A percentile compares a stretch with the other conserved stretches of the same genome.
Conservation (phyloP, 2,329 filamentous ascomycete species). For the Fusarium virguliforme region DNA sequence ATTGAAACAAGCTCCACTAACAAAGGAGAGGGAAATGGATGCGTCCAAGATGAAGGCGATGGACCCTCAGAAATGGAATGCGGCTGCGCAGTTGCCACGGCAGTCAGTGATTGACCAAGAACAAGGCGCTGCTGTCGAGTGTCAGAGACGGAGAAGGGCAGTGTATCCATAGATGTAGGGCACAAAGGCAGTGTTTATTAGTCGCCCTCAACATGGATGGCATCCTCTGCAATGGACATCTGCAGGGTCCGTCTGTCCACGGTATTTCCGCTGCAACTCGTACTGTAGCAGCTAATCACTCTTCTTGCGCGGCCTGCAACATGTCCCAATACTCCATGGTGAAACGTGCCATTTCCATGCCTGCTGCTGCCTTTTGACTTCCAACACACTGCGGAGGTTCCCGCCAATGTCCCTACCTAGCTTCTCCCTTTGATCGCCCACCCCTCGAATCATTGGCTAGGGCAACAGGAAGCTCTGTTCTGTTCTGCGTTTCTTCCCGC, state of each 20-base stretch:
- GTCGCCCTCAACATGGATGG: not conserved
- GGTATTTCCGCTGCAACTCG: conserved; percentile 21
- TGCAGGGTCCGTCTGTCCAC: not conserved
- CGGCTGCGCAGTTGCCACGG: conserved; percentile 7
- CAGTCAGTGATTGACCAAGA: conserved; percentile 4
- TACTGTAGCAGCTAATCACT: conserved; percentile 42
- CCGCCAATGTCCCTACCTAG: conserved; percentile 13
- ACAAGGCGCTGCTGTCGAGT: conserved; percentile 1
- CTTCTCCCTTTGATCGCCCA: conserved; percentile 36
- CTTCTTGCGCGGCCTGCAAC: conserved; percentile 30
- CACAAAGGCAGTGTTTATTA: conserved; percentile 17
- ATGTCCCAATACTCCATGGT: conserved; percentile 24
- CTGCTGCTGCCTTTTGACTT: not conserved
- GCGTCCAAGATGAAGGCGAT: conserved; percentile 7
- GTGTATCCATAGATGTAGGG: not conserved
- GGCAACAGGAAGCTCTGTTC: conserved; percentile 19
- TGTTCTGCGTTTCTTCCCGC: conserved; percentile 24
- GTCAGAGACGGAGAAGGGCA: not conserved
- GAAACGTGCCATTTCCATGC: conserved; percentile 25
- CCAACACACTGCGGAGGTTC: conserved; percentile 3
- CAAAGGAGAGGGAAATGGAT: conserved; percentile 13
- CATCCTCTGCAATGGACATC: not conserved
- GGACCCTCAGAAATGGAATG: conserved; percentile 10
- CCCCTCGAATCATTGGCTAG: conserved; percentile 33
- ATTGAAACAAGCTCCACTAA: conserved; percentile 39